Conservation (phyloP, 2,329 filamentous ascomycete genomes). For the Pseudogymnoascus sp. region DNA sequence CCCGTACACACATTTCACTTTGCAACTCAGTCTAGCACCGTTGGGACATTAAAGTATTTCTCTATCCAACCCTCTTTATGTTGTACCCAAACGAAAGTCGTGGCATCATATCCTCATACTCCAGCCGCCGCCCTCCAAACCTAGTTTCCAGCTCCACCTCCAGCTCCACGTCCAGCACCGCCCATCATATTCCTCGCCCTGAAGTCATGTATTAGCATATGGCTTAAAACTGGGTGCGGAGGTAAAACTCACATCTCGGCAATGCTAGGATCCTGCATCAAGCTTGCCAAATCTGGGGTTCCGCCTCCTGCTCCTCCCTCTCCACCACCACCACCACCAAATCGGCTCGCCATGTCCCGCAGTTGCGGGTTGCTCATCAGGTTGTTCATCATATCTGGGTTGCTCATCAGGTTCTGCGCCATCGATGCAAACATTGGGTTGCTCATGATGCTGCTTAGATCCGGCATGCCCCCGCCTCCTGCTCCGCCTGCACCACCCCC, state of each 20-base stretch:
- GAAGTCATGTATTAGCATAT: conserved; percentile 9
- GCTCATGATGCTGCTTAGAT: conserved; percentile 80
- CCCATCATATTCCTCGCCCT: conserved; percentile 66
- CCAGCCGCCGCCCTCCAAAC: neutral
- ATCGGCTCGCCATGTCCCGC: conserved; percentile 77
- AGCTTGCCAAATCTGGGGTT: conserved; percentile 74
- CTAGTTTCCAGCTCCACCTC: conserved; percentile 22
- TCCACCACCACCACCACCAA: conserved; percentile 51
- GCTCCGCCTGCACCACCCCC: conserved; percentile 53
- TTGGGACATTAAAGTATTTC: conserved; percentile 3
- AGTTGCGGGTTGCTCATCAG: conserved; percentile 91
- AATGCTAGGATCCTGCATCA: conserved; percentile 91
- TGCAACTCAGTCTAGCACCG: neutral
- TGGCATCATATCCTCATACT: conserved; percentile 8
- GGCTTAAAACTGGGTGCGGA: neutral
- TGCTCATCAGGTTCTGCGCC: conserved; percentile 96
- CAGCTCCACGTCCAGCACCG: conserved; percentile 35
- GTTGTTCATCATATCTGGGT: conserved; percentile 85
- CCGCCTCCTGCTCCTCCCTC: conserved; percentile 56
- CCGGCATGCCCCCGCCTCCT: conserved; percentile 74
- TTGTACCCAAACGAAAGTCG: conserved; percentile 7
- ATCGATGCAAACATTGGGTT: conserved; percentile 98
- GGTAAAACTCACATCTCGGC: conserved; percentile 75
- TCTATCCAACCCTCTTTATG: conserved; percentile 2
- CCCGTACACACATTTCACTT: neutral